Base-by-base conservation (phyloP, 2,329 filamentous ascomycete genomes). In the Xylariaceae sp. region DNA sequence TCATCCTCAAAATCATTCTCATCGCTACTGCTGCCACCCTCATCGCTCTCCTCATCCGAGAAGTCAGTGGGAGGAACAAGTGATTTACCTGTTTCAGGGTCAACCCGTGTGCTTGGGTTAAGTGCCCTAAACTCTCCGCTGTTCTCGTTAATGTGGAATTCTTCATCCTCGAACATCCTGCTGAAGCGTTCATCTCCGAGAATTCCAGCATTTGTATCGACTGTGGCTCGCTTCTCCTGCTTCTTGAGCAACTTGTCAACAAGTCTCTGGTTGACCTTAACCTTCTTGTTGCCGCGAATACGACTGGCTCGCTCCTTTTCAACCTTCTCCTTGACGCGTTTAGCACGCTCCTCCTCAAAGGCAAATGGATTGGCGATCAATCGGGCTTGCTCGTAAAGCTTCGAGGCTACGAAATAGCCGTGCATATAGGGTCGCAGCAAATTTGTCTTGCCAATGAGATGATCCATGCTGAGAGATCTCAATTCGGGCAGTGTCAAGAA, bases 391-490 rank as follows among this genome's bases (percentile, higher is more conserved):
- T 99, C 96, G 74, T 99, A 98, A 23, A 99, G 78, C 70, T 93
- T 92, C 67, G 96, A 94, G 31, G 91, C 91, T 45, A 99, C 93
- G 77, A 99, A 99, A 81, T 95, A 98, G 67, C 95, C 96, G 73
- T 99, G 95, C 96, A 99, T 99, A 72, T 99, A 99, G 39, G 95
- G 95, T 40, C 94, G 85, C 36, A 99, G 79, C 17, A 98, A 79
- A 69, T 91, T 95, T 24, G 92, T 96, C 67, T 92, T 93, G 64
- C 94, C 94, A 55, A 99, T 84, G 44, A 99, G 81, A 72, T 98
- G 94, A 50, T 91, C 88, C 69, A 99, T 76, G 72, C 91, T 96
- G 64, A 99, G 84, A 31, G 88, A 86, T 67, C 90, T 90, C 50
- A 99, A 82, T 73, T 99, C 93, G 39, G 91, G 87, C 60, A 92